Evolutionary conservation across 2,329 filamentous ascomycete genomes (phyloP), one percentile per base, ranked within the genome.

Genomic region (Dothidotthia symphoricarpi): DNA sequence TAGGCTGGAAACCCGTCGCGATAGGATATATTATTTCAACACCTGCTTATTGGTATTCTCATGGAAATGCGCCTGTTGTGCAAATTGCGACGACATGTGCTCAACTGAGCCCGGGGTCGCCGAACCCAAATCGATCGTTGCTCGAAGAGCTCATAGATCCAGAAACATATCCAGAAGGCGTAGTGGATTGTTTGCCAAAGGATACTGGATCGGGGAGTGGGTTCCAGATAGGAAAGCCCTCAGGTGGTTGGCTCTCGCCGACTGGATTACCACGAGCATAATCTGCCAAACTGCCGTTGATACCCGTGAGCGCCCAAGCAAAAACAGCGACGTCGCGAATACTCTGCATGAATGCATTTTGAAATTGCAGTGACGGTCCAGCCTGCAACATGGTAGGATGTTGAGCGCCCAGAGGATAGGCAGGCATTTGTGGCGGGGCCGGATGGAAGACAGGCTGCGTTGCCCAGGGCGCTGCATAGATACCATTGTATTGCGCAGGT

Each of bases 241-340:
- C 75, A 1, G 73, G 69, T 1, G 85, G 83, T 42, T 80, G 72
- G 19, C 81, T 75, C 44, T 85, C 80, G n/a, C 79, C 83, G 14
- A 66, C 69, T 1, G 85, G 81, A 17, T 69, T 73, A 3, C 86
- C 85, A 4, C 72, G 73, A 30, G 78, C 73, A 54, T 83, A 85
- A 3, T 78, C 73, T 12, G 82, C 80, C 36, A 91, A 68, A 27
- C 80, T 83, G 11, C 84, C 84, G 61, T 93, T 91, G 70, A 90
- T 90, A 15, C 86, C 86, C 16, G 82, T 80, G 9, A 91, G 69
- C 2, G 83, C 84, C 87, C 87, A 94, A 8, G 87, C 87, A 61
- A 94, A 93, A n/a, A 93, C 85, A 1, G 86, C 87, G 31, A 90
- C 85, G 36, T 93, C 87, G 39, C 85, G 82, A 49, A 94, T 94